phyloP scores from a whole-genome alignment of 116 monocot species.

The Posidonia oceanica region DNA sequence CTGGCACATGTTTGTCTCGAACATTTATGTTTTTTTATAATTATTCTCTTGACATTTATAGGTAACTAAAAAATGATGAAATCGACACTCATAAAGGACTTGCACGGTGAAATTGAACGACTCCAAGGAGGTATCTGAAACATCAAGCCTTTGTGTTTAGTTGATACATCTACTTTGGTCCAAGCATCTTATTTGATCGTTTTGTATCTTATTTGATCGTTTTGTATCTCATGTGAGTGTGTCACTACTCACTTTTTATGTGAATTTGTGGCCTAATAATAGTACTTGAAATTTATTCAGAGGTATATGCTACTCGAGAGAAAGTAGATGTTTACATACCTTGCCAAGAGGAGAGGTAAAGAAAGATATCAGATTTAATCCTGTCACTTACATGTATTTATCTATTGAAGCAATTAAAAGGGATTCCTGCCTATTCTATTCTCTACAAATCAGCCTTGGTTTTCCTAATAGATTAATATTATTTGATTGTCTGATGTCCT shows the following conservation, averaged over 20 bases:
- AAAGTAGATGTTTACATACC: constrained; percentile 93
- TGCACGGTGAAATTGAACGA: constrained; percentile 88
- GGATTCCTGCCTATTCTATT: neutral
- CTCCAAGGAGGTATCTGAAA: constrained; percentile 61
- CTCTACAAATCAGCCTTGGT: neutral
- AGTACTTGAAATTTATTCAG: too few relatives aligned
- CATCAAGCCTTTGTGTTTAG: neutral
- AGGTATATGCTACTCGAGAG: constrained; percentile 91
- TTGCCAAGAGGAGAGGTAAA: constrained; percentile 73
- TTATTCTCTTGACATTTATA: constrained; percentile 16
- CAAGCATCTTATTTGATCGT: too few relatives aligned
- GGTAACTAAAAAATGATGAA: constrained; percentile 99
- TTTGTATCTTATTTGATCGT: too few relatives aligned
- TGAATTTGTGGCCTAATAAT: too few relatives aligned
- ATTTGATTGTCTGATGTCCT: too few relatives aligned
- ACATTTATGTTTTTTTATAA: neutral
- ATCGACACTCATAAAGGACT: constrained; percentile 88
- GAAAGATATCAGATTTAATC: constrained; percentile 44
- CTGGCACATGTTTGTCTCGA: constrained; percentile 19
- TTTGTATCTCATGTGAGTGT: too few relatives aligned
- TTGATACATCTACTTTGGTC: neutral
- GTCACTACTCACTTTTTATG: neutral
- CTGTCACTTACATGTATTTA: neutral
- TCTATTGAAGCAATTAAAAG: neutral
- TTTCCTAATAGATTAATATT: too few relatives aligned